These are phyloP conservation scores for Dendrobium catenatum DNA, from an alignment of 106 monocot genomes.

Conservation along the genomic window DNA sequence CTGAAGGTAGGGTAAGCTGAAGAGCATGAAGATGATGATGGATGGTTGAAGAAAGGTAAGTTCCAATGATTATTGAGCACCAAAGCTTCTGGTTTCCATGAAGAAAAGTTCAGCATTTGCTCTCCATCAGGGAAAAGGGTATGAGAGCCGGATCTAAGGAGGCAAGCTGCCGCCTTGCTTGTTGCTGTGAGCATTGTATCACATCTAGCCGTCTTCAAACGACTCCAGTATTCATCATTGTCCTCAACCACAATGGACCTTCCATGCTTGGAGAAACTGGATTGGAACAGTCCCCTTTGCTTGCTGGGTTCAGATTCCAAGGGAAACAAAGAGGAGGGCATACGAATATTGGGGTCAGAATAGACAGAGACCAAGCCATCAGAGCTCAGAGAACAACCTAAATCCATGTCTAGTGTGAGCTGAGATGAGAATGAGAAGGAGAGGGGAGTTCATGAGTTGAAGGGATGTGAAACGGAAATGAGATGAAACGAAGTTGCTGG, in stretches of 20 bases:
- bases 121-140: not conserved
- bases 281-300: not conserved
- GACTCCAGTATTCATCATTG: not conserved
- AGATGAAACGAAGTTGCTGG: not conserved
- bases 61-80: not conserved
- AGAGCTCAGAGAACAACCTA: not conserved
- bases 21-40: not conserved
- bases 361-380: not conserved
- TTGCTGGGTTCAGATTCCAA: not conserved
- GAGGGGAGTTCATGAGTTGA: not conserved
- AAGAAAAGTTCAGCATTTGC: constrained; percentile 15
- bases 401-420: not conserved
- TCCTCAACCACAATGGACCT: not conserved
- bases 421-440: not conserved
- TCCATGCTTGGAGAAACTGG: constrained; percentile 1
- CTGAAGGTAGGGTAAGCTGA: not conserved
- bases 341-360: not conserved
- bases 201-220: not conserved
- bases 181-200: not conserved
- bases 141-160: not conserved
- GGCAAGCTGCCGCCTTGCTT: not conserved
- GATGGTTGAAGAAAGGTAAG: constrained; percentile 1
- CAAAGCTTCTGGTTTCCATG: not conserved
- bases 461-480: not conserved
- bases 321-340: not conserved